Evolutionary conservation across 768 basidiomycete species (phyloP), one percentile per base, ranked within the genome.

Genomic region (Amylocystis lapponica): DNA sequence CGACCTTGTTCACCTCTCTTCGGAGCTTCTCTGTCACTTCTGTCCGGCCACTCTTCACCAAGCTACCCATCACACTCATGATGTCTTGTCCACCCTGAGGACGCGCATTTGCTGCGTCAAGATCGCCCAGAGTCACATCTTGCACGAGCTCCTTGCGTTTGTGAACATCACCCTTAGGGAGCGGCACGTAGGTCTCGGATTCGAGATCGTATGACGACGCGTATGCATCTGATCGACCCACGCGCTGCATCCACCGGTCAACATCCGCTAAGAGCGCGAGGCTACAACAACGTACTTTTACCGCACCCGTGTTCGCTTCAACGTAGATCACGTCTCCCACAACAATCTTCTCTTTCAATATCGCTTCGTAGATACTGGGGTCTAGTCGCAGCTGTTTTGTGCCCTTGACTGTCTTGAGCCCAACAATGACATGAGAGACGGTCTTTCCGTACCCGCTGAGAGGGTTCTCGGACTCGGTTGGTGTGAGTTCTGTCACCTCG

Each of bases 401-500:
- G 9, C 80, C 80, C 50, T 65, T 78, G 21, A 61, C 65, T 80
- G 95, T 96, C 67, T 98, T 98, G 49, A 99, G 79, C 11, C 92
- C 92, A 36, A 98, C 85, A 43, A 98, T 72, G 58, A 98, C 95
- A 64, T 97, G 94, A n/a, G 92, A 92, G 40, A 98, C 88, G 2
- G 95, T 97, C 69, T 98, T 99, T 48, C 96, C 96, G 62, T 97
- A 98, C 31, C 95, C 94, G 41, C 87, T 92, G 34, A 98, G 74
- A 21, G 96, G 96, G 66, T 98, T 98, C 64, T 98, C 95, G 12
- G 95, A 78, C 67, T 98, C 96, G 17, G 90, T 81, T 3, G 96
- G 96, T 3, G 95, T 96, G 47, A 98, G 68, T 58, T 98, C 95
- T 8, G 95, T 98, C 14, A 99, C 88, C 66, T 99, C 95, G 47